Conservation (phyloP, 805 yeast species). For the Crinitomyces ghanaensis region DNA sequence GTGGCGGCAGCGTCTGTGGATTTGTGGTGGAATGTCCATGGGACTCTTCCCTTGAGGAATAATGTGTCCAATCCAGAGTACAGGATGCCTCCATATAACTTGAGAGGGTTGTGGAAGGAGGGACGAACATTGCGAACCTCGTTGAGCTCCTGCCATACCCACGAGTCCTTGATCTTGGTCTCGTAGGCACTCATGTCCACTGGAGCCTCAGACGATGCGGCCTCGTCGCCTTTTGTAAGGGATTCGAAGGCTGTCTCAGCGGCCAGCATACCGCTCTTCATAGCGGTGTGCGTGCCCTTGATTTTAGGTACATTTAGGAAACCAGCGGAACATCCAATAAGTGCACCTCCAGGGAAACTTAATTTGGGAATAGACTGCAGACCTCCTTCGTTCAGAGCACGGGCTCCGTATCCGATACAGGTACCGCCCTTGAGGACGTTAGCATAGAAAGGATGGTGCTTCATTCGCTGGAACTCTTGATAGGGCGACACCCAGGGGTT, state of each 20-base stretch:
- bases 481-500: constrained; percentile 95
- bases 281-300: constrained; percentile 96
- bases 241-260: constrained; percentile 68
- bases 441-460: constrained; percentile 76
- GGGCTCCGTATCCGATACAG: constrained; percentile 88
- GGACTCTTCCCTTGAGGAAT: constrained; percentile 65
- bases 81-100: constrained; percentile 67
- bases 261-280: constrained; percentile 90
- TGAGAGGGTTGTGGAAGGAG: constrained; percentile 68
- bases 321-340: constrained; percentile 94
- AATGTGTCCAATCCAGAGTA: constrained; percentile 79
- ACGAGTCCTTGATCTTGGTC: constrained; percentile 54
- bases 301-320: constrained; percentile 95
- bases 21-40: constrained; percentile 73
- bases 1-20: constrained; percentile 66
- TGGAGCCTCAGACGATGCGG: constrained; percentile 13
- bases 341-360: constrained; percentile 89
- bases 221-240: constrained; percentile 26
- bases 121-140: constrained; percentile 89
- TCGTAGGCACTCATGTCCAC: constrained; percentile 44
- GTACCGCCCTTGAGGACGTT: constrained; percentile 74
- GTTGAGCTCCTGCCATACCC: constrained; percentile 77
- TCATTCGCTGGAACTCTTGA: constrained; percentile 91
- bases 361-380: constrained; percentile 83
- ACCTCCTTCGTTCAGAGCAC: constrained; percentile 97